A percentile compares a stretch with the other conserved stretches of the same genome.
Evolutionary conservation across 176 grass and related monocot species (phyloP).

Genomic region (Aegilops speltoides): DNA sequence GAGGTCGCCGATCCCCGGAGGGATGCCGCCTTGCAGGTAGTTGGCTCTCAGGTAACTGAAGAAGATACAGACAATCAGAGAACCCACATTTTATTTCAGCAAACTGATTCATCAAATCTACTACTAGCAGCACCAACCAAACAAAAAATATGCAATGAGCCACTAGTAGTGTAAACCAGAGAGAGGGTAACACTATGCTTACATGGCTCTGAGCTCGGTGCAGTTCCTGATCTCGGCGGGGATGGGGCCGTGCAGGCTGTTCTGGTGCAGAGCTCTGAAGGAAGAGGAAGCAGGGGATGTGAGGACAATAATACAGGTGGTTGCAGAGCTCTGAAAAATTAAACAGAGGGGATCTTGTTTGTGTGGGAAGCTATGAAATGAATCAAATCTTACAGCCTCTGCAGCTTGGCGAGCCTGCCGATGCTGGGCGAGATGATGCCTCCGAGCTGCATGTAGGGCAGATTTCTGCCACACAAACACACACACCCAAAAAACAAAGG

Average conservation of each 20-base stretch:
- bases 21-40: constrained; percentile 94
- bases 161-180: too few species aligned
- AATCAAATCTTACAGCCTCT: constrained; percentile 58
- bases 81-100: background rate
- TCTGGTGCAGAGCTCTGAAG: constrained; percentile 90
- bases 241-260: constrained; percentile 89
- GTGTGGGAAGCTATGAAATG: too few species aligned
- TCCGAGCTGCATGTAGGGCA: constrained; percentile 90
- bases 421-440: constrained; percentile 85
- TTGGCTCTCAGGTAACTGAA: constrained; percentile 88
- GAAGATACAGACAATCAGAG: background rate
- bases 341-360: too few species aligned
- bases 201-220: constrained; percentile 79
- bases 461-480: constrained; percentile 52
- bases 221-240: constrained; percentile 90
- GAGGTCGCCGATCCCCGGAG: constrained; percentile 80
- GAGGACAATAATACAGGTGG: too few species aligned
- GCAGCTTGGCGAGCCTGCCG: constrained; percentile 74
- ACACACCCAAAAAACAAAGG: too few species aligned
- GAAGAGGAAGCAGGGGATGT: background rate
- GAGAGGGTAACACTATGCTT: background rate
- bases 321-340: too few species aligned
- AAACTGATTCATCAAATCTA: background rate
- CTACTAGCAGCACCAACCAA: background rate
- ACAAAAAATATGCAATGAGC: background rate